phyloP scores from a whole-genome alignment of 768 basidiomycete species.

The Hortiboletus flavorubellus region DNA sequence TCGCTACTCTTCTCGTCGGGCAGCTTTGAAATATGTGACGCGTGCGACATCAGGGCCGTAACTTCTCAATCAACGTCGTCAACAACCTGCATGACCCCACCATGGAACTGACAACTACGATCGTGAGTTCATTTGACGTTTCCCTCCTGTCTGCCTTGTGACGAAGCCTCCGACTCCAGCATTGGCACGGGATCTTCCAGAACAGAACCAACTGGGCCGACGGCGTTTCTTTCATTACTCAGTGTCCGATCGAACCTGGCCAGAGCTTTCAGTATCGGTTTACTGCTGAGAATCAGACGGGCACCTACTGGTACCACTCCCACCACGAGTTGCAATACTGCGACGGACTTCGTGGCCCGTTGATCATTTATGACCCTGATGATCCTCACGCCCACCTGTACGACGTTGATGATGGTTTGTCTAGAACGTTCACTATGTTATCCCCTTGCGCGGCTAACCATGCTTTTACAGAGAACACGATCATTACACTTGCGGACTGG shows the following conservation, averaged over 20 bases:
- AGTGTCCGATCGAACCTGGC: constrained; percentile 42
- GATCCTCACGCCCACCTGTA: constrained; percentile 42
- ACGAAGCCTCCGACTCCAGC: constrained; percentile 14
- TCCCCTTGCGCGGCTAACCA: not conserved
- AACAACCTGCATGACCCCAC: constrained; percentile 31
- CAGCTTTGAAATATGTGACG: not conserved
- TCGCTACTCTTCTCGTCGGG: not conserved
- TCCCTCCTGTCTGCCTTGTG: not conserved
- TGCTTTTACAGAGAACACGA: constrained; percentile 33
- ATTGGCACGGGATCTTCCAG: constrained; percentile 37
- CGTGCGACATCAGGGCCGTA: constrained; percentile 26
- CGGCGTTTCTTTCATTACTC: constrained; percentile 42
- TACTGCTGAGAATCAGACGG: constrained; percentile 36
- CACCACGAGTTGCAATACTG: constrained; percentile 40
- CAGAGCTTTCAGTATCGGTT: constrained; percentile 42
- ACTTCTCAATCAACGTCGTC: constrained; percentile 37
- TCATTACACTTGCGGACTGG: constrained; percentile 47
- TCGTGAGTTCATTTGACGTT: constrained; percentile 27
- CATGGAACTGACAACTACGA: constrained; percentile 35
- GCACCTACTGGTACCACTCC: constrained; percentile 51
- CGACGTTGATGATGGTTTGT: constrained; percentile 45
- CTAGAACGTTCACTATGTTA: not conserved
- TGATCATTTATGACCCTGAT: constrained; percentile 45
- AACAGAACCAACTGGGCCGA: constrained; percentile 35
- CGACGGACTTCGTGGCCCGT: constrained; percentile 40